Evolutionary conservation across 2,329 filamentous ascomycete species (phyloP).

Genomic region (Cladophialophora psammophila): DNA sequence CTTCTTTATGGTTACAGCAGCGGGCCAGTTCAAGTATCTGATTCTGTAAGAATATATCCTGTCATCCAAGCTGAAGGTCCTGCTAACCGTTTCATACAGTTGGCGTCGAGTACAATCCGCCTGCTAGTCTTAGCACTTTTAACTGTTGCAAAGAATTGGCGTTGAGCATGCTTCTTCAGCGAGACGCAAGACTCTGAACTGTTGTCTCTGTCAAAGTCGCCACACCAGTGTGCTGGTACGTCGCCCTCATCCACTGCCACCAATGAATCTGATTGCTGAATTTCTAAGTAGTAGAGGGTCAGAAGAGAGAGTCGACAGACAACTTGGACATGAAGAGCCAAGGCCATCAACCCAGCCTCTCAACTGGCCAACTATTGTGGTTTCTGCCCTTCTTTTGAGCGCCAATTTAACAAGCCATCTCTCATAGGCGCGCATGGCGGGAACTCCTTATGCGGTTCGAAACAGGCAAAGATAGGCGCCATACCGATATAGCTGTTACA

Average conservation of each 20-base stretch:
- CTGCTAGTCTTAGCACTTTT: neutral
- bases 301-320: too few species aligned
- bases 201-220: too few species aligned
- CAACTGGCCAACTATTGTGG: neutral
- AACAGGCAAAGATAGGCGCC: neutral
- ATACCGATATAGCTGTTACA: constrained; percentile 14
- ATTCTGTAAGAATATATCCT: neutral
- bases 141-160: neutral
- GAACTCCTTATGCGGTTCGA: neutral
- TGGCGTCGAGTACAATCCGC: neutral
- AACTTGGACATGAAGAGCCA: neutral
- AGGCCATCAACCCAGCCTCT: neutral
- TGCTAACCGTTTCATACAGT: neutral
- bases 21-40: neutral
- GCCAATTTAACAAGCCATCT: neutral
- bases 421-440: neutral
- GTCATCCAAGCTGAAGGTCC: neutral
- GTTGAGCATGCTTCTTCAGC: too few species aligned
- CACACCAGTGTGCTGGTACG: too few species aligned
- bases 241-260: too few species aligned
- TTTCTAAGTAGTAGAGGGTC: too few species aligned
- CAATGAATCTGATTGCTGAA: too few species aligned
- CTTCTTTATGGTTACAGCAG: neutral
- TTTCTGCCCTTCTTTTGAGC: neutral
- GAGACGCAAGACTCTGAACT: too few species aligned